Conservation (phyloP, 139 green algal genomes). For the Coccomyxa sp. region DNA sequence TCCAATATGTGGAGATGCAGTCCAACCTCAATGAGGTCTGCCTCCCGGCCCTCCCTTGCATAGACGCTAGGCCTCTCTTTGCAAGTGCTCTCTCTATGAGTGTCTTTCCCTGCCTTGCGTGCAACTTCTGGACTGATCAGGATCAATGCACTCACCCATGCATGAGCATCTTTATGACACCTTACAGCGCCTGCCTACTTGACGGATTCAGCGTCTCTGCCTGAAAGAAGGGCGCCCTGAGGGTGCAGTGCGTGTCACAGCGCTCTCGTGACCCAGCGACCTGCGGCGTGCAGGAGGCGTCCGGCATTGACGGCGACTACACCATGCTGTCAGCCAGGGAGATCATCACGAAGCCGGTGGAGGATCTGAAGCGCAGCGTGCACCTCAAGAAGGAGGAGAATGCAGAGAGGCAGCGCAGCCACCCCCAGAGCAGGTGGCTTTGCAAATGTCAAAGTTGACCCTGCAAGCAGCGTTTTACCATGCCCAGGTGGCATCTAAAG, state of each 20-base stretch:
- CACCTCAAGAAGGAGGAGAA: constrained; percentile 43
- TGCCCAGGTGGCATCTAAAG: no score
- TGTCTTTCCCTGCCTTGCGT: neutral
- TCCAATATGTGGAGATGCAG: constrained; percentile 97
- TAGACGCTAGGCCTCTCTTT: neutral
- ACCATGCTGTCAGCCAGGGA: constrained; percentile 75
- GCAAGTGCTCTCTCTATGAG: neutral
- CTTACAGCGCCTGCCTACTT: neutral
- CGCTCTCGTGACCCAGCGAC: neutral
- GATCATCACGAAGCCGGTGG: constrained; percentile 84
- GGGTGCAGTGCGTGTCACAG: no score
- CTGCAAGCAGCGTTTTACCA: no score
- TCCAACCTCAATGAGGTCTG: constrained; percentile 85
- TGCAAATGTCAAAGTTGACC: no score
- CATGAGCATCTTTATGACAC: neutral
- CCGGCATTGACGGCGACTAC: constrained; percentile 81
- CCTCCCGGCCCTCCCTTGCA: neutral
- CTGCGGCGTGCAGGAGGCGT: constrained; percentile 45
- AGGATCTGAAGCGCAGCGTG: constrained; percentile 74
- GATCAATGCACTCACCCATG: neutral
- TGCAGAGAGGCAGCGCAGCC: constrained; percentile 23
- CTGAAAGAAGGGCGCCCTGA: neutral
- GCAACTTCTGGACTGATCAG: neutral
- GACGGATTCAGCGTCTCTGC: neutral
- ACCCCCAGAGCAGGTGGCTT: no score